Evolutionary conservation across 2,329 filamentous ascomycete genomes (phyloP).

Genomic region (Aspergillus thermomutatus): DNA sequence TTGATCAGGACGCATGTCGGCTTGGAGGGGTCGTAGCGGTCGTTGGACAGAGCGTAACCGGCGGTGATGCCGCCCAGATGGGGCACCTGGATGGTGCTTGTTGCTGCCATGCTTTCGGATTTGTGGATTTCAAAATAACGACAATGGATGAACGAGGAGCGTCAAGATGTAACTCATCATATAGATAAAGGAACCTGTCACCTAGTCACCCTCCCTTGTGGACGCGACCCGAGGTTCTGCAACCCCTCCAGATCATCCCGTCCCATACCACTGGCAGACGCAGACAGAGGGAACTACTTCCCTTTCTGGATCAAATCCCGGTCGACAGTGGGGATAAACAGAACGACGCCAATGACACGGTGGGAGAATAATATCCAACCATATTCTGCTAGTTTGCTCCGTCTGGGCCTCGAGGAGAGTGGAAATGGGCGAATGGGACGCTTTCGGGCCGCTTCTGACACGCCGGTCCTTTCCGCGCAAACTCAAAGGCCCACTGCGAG

Average conservation of each 20-base stretch:
- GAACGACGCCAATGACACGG: neutral
- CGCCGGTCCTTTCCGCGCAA: neutral
- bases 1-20: slow-evolving; percentile 53
- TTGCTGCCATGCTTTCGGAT: slow-evolving; percentile 17
- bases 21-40: slow-evolving; percentile 47
- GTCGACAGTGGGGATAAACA: neutral
- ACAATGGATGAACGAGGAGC: neutral
- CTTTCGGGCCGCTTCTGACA: neutral
- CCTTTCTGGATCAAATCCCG: neutral
- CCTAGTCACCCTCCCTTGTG: no score
- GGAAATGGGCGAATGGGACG: neutral
- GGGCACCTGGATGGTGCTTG: slow-evolving; percentile 41
- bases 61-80: slow-evolving; percentile 51
- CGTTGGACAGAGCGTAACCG: slow-evolving; percentile 45
- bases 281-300: neutral
- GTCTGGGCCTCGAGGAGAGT: neutral
- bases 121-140: neutral
- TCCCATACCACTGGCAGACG: neutral
- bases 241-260: no score
- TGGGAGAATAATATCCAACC: neutral
- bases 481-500: neutral
- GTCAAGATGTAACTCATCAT: neutral
- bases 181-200: neutral
- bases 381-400: neutral
- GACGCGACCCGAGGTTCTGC: no score